Evolutionary conservation across 768 basidiomycete genomes (phyloP), one percentile per base, ranked within the genome.

Genomic region (Paxillus rubicundulus): DNA sequence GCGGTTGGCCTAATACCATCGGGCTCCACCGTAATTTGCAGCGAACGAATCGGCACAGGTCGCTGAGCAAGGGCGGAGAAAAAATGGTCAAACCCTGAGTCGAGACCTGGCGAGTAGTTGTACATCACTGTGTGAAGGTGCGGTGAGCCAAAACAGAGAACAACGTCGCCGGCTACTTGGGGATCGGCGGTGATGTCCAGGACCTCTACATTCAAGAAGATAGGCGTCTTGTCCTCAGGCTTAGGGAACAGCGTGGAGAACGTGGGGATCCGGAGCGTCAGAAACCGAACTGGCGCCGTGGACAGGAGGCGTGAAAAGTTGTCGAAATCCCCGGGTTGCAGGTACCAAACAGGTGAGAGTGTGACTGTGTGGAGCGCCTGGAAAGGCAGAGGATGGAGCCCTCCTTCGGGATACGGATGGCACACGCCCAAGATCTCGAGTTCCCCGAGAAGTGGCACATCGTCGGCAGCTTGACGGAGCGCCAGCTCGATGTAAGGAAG

Each of bases 391-490:
- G 55, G 47, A 2, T n/a, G 16, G 5, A 17, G 30, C 9, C 10
- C 41, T 32, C 27, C n/a, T 34, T 16, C 41, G 1, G 40, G 45
- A 18, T 49, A 39, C 8, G 39, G 39, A 9, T 47, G 50, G 18
- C 56, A 58, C 18, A 49, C 6, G 18, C 47, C 47, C 12, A 36
- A 18, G 4, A 58, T 50, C 24, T 42, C 41, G 1, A 62, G 47
- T 28, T 59, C 36, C 36, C 55, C 49, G 18, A 61, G 42, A 13
- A 44, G 33, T 9, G 60, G 61, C 5, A 52, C 49, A 14, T 61
- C 56, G 5, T 20, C 39, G 16, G 61, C 60, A 14, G 27, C 61
- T 30, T 62, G 60, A 16, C 33, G 45, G 36, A 61, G 37, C n/a
- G 57, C 52, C 9, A 52, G 41, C 28, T 59, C 60, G 13, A 57